A percentile compares a stretch with the other conserved stretches of the same genome.
These are phyloP conservation scores for Leishmania major DNA, from an alignment of 208 protist genomes.

Conservation along the genomic window DNA sequence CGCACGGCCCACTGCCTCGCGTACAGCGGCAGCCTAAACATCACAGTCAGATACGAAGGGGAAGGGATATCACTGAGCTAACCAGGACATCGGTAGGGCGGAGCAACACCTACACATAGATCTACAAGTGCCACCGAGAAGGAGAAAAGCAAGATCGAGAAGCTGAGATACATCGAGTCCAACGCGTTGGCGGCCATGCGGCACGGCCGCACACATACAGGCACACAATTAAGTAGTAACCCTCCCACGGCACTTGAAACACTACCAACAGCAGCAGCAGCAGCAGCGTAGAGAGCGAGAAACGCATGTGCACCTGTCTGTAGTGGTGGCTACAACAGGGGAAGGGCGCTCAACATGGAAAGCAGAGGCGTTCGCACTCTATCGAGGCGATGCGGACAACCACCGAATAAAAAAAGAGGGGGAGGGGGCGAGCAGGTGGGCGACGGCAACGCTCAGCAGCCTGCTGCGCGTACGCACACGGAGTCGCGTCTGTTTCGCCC, in stretches of 20 bases:
- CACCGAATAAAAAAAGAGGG: neutral
- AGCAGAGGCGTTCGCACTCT: neutral
- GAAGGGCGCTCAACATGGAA: constrained; percentile 3
- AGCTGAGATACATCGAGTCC: neutral
- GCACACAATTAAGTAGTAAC: neutral
- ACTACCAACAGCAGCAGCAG: neutral
- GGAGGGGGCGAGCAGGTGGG: neutral
- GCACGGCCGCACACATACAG: neutral
- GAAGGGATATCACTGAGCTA: neutral
- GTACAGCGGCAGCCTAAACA: neutral
- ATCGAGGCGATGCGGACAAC: neutral
- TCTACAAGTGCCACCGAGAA: neutral
- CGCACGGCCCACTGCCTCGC: neutral
- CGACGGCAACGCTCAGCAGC: neutral
- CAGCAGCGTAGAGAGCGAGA: neutral
- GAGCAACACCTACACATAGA: neutral
- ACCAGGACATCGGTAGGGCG: neutral
- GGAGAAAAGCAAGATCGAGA: neutral
- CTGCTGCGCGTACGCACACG: neutral
- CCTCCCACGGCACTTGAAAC: neutral
- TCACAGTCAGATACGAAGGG: neutral
- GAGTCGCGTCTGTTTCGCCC: neutral
- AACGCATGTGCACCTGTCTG: neutral
- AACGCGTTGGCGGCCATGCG: neutral
- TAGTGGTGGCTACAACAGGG: constrained; percentile 3